Conservation (phyloP, 1,139 yeast genomes). For the Diutina ranongensis region DNA sequence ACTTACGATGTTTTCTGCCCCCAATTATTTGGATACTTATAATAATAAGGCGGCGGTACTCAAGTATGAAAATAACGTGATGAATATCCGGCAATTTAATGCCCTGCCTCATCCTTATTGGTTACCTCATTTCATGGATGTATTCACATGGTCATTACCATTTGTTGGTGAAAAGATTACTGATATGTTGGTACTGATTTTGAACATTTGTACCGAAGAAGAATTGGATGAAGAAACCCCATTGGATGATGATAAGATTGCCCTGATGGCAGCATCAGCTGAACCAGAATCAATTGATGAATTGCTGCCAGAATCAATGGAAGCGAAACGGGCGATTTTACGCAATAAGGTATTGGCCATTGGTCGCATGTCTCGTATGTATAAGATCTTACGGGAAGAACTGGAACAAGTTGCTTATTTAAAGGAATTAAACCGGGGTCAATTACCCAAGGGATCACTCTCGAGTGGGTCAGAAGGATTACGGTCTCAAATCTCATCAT, state of each 20-base stretch:
- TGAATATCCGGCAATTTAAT: conserved; percentile 93
- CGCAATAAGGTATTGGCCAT: conserved; percentile 89
- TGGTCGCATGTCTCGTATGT: conserved; percentile 91
- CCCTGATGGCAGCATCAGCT: conserved; percentile 7
- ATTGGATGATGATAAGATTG: conserved; percentile 26
- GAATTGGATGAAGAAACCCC: conserved; percentile 63
- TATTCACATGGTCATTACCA: conserved; percentile 94
- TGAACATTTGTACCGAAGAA: conserved; percentile 91
- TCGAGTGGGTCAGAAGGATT: conserved; percentile 78
- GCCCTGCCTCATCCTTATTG: conserved; percentile 93
- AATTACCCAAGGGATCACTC: conserved; percentile 79
- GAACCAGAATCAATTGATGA: not conserved
- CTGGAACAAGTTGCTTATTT: conserved; percentile 79
- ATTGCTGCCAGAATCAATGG: conserved; percentile 12
- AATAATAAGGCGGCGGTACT: conserved; percentile 94
- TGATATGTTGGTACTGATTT: conserved; percentile 82
- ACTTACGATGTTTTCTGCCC: conserved; percentile 90
- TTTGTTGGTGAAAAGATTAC: conserved; percentile 96
- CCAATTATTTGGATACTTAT: conserved; percentile 87
- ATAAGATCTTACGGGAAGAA: conserved; percentile 79
- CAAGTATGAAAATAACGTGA: conserved; percentile 80
- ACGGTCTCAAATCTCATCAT: conserved; percentile 53
- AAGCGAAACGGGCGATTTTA: conserved; percentile 47
- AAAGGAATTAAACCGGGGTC: conserved; percentile 53
- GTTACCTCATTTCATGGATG: conserved; percentile 96